Evolutionary conservation across 495 filamentous ascomycete species (phyloP).

Genomic region (Neurospora sp.): DNA sequence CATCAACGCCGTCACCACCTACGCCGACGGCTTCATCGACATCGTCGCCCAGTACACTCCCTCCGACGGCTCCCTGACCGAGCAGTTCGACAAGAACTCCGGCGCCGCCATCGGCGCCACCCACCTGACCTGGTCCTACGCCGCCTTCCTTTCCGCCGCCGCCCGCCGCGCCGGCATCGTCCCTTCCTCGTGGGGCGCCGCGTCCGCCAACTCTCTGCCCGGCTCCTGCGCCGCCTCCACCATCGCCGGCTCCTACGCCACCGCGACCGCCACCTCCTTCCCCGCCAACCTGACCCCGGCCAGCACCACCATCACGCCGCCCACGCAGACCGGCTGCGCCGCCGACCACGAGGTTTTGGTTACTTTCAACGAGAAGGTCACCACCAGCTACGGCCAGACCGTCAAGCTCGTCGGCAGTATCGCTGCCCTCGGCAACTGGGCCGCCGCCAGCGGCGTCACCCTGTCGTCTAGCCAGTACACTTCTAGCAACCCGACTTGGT

Average conservation of each 20-base stretch:
- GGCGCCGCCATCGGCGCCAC: conserved; percentile 46
- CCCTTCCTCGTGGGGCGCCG: conserved; percentile 41
- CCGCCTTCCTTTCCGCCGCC: conserved; percentile 50
- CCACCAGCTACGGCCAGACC: conserved; percentile 47
- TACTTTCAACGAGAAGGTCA: conserved; percentile 48
- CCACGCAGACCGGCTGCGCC: conserved; percentile 30
- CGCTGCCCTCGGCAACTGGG: conserved; percentile 47
- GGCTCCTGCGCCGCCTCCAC: conserved; percentile 41
- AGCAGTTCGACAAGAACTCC: conserved; percentile 47
- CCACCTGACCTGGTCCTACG: conserved; percentile 61
- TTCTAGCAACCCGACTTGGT: conserved; percentile 47
- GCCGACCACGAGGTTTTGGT: conserved; percentile 41
- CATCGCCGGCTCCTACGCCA: conserved; percentile 48
- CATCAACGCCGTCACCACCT: conserved; percentile 44
- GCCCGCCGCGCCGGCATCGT: conserved; percentile 29
- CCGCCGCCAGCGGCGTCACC: conserved; percentile 36
- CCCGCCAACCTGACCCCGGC: conserved; percentile 42
- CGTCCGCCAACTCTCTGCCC: conserved; percentile 40
- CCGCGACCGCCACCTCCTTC: conserved; percentile 45
- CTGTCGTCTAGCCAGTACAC: conserved; percentile 48
- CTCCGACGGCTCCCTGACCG: conserved; percentile 45
- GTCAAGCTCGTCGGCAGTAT: conserved; percentile 50
- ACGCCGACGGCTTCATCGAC: conserved; percentile 54
- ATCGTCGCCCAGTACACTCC: conserved; percentile 40
- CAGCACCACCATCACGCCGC: conserved; percentile 24